A percentile compares a stretch with the other conserved stretches of the same genome.
Evolutionary conservation across 179 eudicot species (phyloP).

Genomic region (Silene coronaria): DNA sequence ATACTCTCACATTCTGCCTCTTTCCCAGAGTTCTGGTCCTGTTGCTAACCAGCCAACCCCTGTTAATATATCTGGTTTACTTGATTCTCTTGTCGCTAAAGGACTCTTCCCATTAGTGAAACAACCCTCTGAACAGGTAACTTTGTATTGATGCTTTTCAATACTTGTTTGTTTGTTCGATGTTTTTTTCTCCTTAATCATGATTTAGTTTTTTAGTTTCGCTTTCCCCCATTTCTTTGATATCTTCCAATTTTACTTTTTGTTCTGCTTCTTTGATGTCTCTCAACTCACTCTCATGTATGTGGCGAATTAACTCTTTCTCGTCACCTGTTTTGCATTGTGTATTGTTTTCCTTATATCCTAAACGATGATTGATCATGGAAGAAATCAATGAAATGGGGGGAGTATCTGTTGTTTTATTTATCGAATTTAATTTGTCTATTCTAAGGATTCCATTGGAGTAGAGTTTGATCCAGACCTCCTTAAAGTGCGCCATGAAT

Average conservation of each 20-base stretch:
- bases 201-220: neutral
- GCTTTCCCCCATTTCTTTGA: neutral
- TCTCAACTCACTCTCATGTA: neutral
- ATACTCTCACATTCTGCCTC: conserved; percentile 37
- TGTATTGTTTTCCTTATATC: neutral
- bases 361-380: neutral
- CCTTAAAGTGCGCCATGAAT: conserved; percentile 73
- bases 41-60: conserved; percentile 43
- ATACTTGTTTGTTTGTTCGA: neutral
- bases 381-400: neutral
- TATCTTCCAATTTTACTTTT: too few species aligned
- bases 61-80: conserved; percentile 50
- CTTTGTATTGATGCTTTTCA: conserved; percentile 7
- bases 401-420: neutral
- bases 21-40: conserved; percentile 34
- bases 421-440: neutral
- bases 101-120: conserved; percentile 68
- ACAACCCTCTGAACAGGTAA: conserved; percentile 52
- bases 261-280: neutral
- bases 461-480: conserved; percentile 68
- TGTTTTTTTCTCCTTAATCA: neutral
- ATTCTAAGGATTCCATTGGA: conserved; percentile 64
- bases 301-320: neutral
- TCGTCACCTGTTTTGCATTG: neutral
- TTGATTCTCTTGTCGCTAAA: conserved; percentile 71